Evolutionary conservation across 1,139 yeast species (phyloP).

Genomic region (Lodderomyces jiufengensis): DNA sequence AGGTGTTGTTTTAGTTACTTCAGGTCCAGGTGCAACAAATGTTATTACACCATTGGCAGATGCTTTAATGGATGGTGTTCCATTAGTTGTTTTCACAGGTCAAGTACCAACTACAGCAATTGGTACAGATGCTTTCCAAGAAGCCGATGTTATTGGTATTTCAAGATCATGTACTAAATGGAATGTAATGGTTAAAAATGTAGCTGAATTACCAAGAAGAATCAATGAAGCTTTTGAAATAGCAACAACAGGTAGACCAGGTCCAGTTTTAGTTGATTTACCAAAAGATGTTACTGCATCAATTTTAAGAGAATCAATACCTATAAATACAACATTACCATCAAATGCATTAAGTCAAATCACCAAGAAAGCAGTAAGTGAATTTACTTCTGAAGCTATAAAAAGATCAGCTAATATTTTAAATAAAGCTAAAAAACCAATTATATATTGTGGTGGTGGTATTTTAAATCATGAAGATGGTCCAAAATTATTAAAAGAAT

Average conservation of each 20-base stretch:
- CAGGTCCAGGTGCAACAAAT: constrained; percentile 99
- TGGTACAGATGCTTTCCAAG: constrained; percentile 99
- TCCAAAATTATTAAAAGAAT: constrained; percentile 72
- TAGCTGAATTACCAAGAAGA: constrained; percentile 90
- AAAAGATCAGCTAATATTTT: constrained; percentile 73
- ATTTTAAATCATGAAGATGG: constrained; percentile 77
- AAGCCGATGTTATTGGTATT: constrained; percentile 96
- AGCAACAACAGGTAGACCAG: constrained; percentile 95
- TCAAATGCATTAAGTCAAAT: constrained; percentile 70
- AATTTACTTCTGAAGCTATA: constrained; percentile 73
- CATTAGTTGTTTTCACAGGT: constrained; percentile 95
- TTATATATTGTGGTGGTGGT: constrained; percentile 92
- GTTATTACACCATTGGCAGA: constrained; percentile 97
- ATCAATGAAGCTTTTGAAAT: constrained; percentile 98
- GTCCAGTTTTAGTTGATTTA: constrained; percentile 94
- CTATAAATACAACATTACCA: constrained; percentile 81
- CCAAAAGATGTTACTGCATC: constrained; percentile 98
- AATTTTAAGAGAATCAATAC: constrained; percentile 80
- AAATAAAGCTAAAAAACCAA: constrained; percentile 81
- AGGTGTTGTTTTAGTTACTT: constrained; percentile 96
- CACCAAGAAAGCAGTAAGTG: constrained; percentile 69
- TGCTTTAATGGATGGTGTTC: constrained; percentile 96
- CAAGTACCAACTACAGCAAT: constrained; percentile 95
- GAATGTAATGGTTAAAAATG: constrained; percentile 97
- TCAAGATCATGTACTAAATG: constrained; percentile 97